Conservation (phyloP, 2,329 filamentous ascomycete genomes). For the Chalara sp. region DNA sequence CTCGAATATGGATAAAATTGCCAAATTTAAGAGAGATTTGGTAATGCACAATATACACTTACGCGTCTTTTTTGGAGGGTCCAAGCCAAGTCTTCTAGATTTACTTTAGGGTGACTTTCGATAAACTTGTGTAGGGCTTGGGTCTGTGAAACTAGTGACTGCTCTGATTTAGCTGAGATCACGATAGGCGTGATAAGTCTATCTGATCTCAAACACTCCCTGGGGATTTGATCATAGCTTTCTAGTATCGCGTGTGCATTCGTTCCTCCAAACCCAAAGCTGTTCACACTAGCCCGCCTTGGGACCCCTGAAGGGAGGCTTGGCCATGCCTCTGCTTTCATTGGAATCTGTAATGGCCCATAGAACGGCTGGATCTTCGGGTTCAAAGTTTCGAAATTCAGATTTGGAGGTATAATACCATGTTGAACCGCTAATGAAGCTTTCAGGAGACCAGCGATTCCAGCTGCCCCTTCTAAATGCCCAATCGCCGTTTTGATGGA, state of each 20-base stretch:
- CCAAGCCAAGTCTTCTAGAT: no score
- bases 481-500: constrained; percentile 22
- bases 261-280: constrained; percentile 12
- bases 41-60: no score
- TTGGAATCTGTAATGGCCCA: neutral
- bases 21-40: no score
- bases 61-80: no score
- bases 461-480: constrained; percentile 21
- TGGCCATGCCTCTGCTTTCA: neutral
- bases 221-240: constrained; percentile 14
- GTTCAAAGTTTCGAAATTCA: constrained; percentile 27
- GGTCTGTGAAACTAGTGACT: no score
- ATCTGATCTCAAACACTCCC: no score
- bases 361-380: neutral
- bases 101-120: no score
- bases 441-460: constrained; percentile 23
- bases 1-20: no score
- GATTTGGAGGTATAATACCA: constrained; percentile 22
- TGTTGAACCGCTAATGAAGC: constrained; percentile 20
- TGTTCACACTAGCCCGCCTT: constrained; percentile 10
- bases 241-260: constrained; percentile 30
- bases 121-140: no score
- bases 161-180: no score
- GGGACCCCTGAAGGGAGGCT: neutral
- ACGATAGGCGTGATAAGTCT: no score